phyloP scores from a whole-genome alignment of 2,329 filamentous ascomycete genomes.

The Samsoniella hepiali region DNA sequence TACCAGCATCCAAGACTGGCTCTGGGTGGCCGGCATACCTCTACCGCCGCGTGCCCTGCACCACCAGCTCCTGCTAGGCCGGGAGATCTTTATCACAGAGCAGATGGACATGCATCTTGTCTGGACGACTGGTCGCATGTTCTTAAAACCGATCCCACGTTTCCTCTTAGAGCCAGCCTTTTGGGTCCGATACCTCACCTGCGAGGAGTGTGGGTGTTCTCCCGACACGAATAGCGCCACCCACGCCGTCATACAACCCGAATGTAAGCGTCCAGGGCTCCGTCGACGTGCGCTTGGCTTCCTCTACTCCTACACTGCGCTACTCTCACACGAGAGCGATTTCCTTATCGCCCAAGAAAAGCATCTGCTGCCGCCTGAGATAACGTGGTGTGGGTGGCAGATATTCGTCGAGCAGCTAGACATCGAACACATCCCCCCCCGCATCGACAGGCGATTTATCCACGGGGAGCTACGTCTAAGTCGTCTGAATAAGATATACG shows the following conservation, averaged over 20 bases:
- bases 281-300: not conserved
- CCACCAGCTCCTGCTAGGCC: constrained; percentile 22
- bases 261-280: not conserved
- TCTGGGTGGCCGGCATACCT: constrained; percentile 29
- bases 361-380: not conserved
- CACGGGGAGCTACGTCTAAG: not conserved
- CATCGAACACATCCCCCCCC: not conserved
- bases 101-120: constrained; percentile 34
- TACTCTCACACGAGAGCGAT: not conserved
- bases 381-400: not conserved
- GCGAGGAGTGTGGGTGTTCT: not conserved
- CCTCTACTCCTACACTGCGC: not conserved
- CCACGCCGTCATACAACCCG: constrained; percentile 18
- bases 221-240: constrained; percentile 21
- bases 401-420: not conserved
- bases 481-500: not conserved
- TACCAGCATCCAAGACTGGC: constrained; percentile 17
- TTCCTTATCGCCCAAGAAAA: not conserved
- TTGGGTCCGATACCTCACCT: not conserved
- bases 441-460: not conserved
- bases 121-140: constrained; percentile 26
- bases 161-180: constrained; percentile 30
- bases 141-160: constrained; percentile 34
- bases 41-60: constrained; percentile 27
- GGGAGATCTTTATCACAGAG: constrained; percentile 29